These are phyloP conservation scores for Agaricus blazei DNA, from an alignment of 768 basidiomycete species.

Conservation along the genomic window DNA sequence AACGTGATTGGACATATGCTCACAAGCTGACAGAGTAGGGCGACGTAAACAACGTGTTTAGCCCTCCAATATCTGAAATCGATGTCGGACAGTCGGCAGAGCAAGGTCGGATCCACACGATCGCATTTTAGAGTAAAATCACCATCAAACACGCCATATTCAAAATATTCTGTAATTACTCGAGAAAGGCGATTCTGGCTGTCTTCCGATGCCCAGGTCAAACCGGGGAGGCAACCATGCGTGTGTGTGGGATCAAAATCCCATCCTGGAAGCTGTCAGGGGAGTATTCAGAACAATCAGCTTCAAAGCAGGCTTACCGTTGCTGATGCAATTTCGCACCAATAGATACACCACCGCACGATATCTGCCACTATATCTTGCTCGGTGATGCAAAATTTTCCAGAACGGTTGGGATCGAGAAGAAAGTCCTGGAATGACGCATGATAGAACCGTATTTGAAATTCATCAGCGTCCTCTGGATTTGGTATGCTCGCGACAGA, in stretches of 20 bases:
- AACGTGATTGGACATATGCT: too few species aligned
- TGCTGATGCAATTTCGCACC: not conserved
- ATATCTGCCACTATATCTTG: not conserved
- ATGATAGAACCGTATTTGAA: not conserved
- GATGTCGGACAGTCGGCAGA: not conserved
- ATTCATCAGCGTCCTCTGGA: not conserved
- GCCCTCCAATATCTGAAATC: not conserved
- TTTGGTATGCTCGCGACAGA: not conserved
- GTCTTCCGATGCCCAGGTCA: not conserved
- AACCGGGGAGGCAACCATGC: not conserved
- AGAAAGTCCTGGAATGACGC: conserved; percentile 5
- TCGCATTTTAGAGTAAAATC: too few species aligned
- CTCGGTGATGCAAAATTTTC: not conserved
- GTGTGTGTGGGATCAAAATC: not conserved
- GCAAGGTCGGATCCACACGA: not conserved
- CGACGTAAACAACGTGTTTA: not conserved
- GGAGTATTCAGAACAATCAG: too few species aligned
- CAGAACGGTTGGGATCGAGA: not conserved
- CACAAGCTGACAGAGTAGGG: not conserved
- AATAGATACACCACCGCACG: not conserved
- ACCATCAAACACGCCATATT: too few species aligned
- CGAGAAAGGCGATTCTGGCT: not conserved
- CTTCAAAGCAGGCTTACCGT: not conserved
- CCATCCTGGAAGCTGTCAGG: not conserved
- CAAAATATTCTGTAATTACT: too few species aligned